phyloP scores from a whole-genome alignment of 176 grass and related monocot species.

The Poa pratensis region DNA sequence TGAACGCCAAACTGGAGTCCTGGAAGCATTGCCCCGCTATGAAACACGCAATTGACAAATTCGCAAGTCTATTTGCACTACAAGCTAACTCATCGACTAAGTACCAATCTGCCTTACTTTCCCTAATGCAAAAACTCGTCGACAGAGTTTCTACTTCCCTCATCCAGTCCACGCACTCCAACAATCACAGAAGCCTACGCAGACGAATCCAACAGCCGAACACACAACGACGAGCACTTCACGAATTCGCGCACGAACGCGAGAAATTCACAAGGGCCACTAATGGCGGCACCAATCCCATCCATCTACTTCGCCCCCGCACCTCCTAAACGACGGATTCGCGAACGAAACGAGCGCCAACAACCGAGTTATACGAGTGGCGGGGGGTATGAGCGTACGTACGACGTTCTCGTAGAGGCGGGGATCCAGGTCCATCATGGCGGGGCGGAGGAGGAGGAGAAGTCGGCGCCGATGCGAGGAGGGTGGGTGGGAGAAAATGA shows the following conservation, averaged over 20 bases:
- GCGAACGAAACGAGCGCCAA: constrained; percentile 14
- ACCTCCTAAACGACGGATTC: constrained; percentile 16
- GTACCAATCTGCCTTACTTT: neutral
- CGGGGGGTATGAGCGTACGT: constrained; percentile 18
- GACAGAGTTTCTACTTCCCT: neutral
- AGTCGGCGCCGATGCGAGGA: constrained; percentile 34
- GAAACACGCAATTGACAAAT: neutral
- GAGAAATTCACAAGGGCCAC: constrained; percentile 5
- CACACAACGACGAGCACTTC: neutral
- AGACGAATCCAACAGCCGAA: neutral
- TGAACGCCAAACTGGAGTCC: neutral
- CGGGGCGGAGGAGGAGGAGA: constrained; percentile 4
- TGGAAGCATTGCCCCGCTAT: neutral
- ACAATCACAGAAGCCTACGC: neutral
- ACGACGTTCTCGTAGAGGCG: constrained; percentile 80
- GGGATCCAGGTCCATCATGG: constrained; percentile 86
- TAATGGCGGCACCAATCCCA: neutral
- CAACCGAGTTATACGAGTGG: neutral
- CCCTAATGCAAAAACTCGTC: neutral
- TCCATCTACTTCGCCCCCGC: constrained; percentile 12
- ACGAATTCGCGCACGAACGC: neutral
- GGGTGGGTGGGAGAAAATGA: neutral
- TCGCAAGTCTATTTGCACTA: neutral
- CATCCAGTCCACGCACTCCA: neutral
- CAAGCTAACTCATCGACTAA: neutral